Evolutionary conservation across 2,329 filamentous ascomycete genomes (phyloP), one percentile per base, ranked within the genome.

Genomic region (Colletotrichum caudatum): DNA sequence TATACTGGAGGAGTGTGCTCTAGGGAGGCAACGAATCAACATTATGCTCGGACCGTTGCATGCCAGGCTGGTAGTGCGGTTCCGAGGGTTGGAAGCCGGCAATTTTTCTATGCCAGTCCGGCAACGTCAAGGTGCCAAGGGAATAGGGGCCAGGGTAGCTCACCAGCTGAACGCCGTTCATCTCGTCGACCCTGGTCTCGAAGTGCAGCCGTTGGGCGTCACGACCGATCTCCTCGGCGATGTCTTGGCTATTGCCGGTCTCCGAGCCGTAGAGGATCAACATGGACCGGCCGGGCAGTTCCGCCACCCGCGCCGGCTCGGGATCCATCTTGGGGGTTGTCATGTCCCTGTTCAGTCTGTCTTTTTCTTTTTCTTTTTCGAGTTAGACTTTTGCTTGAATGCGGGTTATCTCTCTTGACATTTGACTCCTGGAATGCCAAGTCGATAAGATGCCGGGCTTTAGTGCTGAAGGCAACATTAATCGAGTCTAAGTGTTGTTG

Each of bases 221-320:
- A 51, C 91, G 87, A 50, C 92, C 93, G 73, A 98, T 84, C 79
- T 98, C 94, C 77, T 94, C 91, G 26, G 96, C 95, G 74, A 95
- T 89, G 81, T 98, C 95, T 81, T 97, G 93, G 66, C 94, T 92
- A 78, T 96, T 98, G 68, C 96, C 96, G 29, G 95, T 98, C 84
- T 99, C 96, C 50, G 95, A 97, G 66, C 94, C 96, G 82, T 97
- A 99, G 44, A 97, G 87, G 69, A 99, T 87, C 75, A 97, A 88
- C 61, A 88, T 81, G 70, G 82, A 83, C 75, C 87, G 80, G 74
- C 74, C 70, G 18, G 75, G 73, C 7, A 81, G 60, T 62, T 75
- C 74, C 54, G 77, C 75, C 76, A 80, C 63, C 61, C 64, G 64
- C 57, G 64, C 68, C 58, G 71, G 51, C 65, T 68, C 63, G 63